Evolutionary conservation across 1,284 basidiomycete species (phyloP).

Genomic region (Neolentinus lepideus): DNA sequence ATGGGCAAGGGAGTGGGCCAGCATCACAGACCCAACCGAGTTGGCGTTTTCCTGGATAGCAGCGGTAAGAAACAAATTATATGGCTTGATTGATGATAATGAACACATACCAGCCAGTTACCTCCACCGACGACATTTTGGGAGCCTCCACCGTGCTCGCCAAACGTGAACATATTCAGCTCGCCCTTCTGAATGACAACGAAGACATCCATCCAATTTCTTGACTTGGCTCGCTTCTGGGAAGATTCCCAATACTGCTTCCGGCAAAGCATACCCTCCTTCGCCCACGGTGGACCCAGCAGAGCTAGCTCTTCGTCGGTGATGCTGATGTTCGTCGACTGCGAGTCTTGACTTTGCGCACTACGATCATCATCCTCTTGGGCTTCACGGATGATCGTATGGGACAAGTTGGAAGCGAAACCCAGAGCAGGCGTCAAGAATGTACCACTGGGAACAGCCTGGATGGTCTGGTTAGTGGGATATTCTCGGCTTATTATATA

Average conservation of each 20-base stretch:
- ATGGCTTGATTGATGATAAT: neutral
- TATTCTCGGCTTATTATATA: neutral
- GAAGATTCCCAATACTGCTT: constrained; percentile 91
- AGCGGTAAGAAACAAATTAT: constrained; percentile 1
- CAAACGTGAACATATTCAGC: constrained; percentile 92
- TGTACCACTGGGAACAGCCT: constrained; percentile 20
- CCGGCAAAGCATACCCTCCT: constrained; percentile 91
- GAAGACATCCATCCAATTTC: constrained; percentile 90
- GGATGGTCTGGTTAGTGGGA: neutral
- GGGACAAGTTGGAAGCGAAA: constrained; percentile 92
- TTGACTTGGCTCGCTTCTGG: constrained; percentile 79
- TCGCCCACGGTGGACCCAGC: constrained; percentile 96
- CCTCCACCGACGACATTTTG: constrained; percentile 80
- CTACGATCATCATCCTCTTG: constrained; percentile 88
- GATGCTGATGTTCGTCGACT: constrained; percentile 69
- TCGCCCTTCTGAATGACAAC: constrained; percentile 93
- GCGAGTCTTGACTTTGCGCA: constrained; percentile 51
- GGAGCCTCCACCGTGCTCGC: constrained; percentile 53
- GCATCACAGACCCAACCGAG: constrained; percentile 70
- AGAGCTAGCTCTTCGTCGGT: constrained; percentile 92
- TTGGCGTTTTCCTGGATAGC: constrained; percentile 71
- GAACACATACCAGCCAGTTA: constrained; percentile 86
- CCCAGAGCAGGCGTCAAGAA: constrained; percentile 81
- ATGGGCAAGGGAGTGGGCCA: constrained; percentile 87
- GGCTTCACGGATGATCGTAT: constrained; percentile 92